Evolutionary conservation across 371 early-diverging fungal species (phyloP).

Genomic region (Syncephalastrum sp.): DNA sequence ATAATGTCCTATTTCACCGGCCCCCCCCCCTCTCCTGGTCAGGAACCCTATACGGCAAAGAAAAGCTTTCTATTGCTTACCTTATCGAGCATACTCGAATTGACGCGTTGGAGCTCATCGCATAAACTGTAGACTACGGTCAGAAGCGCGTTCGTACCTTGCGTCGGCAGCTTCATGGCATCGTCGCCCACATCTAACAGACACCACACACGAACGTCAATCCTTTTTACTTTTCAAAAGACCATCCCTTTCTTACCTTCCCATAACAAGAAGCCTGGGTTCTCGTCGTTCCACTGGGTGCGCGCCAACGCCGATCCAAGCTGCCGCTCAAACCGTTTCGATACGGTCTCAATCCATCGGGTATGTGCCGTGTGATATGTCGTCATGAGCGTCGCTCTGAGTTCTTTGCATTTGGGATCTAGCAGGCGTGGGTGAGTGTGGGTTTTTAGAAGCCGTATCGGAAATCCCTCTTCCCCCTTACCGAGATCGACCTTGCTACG

Average conservation of each 20-base stretch:
- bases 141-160: conserved; percentile 42
- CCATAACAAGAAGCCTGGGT: conserved; percentile 32
- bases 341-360: conserved; percentile 41
- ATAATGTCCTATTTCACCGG: no score
- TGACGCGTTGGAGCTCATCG: conserved; percentile 49
- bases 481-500: conserved; percentile 34
- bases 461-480: conserved; percentile 6
- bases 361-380: conserved; percentile 35
- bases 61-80: conserved; percentile 10
- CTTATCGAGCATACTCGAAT: conserved; percentile 38
- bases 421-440: not conserved
- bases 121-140: conserved; percentile 40
- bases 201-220: no score
- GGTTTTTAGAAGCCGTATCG: not conserved
- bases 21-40: no score
- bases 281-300: conserved; percentile 33
- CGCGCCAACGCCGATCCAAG: conserved; percentile 11
- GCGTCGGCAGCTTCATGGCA: conserved; percentile 40
- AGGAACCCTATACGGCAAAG: no score
- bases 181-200: conserved; percentile 18
- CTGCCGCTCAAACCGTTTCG: conserved; percentile 20
- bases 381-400: conserved; percentile 21
- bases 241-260: conserved; percentile 17
- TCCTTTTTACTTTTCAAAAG: no score
- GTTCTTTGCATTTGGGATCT: conserved; percentile 27